Percentiles rank a stretch among this genome's conserved stretches.
These are phyloP conservation scores for Plasmodium inui DNA, from an alignment of 169 alveolate species.

Conservation along the genomic window DNA sequence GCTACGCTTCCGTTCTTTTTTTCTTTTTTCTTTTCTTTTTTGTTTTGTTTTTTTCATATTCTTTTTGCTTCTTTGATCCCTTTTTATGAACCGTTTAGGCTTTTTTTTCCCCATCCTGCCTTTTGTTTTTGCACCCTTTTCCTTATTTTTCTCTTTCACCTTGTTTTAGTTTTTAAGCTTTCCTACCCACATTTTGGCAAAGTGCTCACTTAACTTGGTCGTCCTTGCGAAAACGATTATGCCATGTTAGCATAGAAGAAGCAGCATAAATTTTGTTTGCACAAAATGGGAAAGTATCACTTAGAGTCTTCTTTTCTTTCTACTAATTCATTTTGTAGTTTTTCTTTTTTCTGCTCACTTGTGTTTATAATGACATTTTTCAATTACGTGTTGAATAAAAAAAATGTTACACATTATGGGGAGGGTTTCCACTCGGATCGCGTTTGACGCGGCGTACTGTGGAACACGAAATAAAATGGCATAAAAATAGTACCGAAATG, in stretches of 20 bases:
- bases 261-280: background rate
- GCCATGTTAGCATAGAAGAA: background rate
- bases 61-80: background rate
- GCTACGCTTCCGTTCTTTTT: background rate
- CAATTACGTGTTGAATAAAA: background rate
- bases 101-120: background rate
- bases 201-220: background rate
- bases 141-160: background rate
- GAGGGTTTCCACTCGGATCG: background rate
- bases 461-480: background rate
- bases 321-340: background rate
- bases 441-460: background rate
- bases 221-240: background rate
- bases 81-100: background rate
- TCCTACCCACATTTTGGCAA: background rate
- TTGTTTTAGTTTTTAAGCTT: constrained; percentile 20
- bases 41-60: background rate
- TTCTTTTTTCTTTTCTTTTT: background rate
- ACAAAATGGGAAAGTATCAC: background rate
- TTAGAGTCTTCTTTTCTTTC: background rate
- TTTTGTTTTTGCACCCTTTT: background rate
- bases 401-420: background rate
- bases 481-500: background rate
- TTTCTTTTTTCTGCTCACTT: background rate
- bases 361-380: background rate